These are phyloP conservation scores for Citrullus amarus DNA, from an alignment of 306 rosid species.

Conservation along the genomic window DNA sequence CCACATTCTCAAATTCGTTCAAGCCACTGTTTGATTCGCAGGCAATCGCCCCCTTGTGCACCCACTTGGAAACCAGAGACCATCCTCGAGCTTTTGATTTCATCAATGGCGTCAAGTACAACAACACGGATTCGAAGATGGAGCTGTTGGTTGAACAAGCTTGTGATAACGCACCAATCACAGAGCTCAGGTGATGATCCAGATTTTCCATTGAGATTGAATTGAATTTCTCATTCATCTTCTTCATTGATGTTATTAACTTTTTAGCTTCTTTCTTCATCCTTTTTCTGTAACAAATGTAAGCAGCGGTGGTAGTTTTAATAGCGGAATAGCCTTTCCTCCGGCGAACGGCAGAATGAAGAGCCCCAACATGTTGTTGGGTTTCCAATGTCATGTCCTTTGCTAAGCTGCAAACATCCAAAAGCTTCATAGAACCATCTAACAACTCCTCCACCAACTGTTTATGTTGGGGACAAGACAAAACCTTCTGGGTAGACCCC, in stretches of 20 bases:
- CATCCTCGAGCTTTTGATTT: constrained; percentile 18
- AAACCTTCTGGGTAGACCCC: constrained; percentile 42
- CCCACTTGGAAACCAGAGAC: constrained; percentile 28
- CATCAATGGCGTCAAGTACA: constrained; percentile 14
- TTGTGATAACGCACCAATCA: constrained; percentile 23
- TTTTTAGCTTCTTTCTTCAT: constrained; percentile 46
- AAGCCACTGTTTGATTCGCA: constrained; percentile 21
- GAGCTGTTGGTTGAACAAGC: constrained; percentile 21
- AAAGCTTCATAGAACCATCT: constrained; percentile 46
- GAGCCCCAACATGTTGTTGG: constrained; percentile 36
- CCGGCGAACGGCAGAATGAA: constrained; percentile 55
- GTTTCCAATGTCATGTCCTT: constrained; percentile 37
- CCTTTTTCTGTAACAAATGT: constrained; percentile 29
- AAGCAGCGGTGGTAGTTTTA: constrained; percentile 27
- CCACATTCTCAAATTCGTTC: constrained; percentile 31
- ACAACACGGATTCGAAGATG: constrained; percentile 26
- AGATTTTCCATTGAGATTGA: constrained; percentile 4
- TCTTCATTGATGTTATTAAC: constrained; percentile 22
- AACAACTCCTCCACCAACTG: constrained; percentile 35
- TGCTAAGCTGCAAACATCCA: constrained; percentile 48
- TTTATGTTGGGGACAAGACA: constrained; percentile 27
- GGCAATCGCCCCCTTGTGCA: constrained; percentile 20
- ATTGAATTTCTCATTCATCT: constrained; percentile 29
- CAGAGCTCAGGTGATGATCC: constrained; percentile 18
- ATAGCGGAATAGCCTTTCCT: constrained; percentile 42